These are phyloP conservation scores for Calycina marina DNA, from an alignment of 2,329 filamentous ascomycete species.

Conservation along the genomic window DNA sequence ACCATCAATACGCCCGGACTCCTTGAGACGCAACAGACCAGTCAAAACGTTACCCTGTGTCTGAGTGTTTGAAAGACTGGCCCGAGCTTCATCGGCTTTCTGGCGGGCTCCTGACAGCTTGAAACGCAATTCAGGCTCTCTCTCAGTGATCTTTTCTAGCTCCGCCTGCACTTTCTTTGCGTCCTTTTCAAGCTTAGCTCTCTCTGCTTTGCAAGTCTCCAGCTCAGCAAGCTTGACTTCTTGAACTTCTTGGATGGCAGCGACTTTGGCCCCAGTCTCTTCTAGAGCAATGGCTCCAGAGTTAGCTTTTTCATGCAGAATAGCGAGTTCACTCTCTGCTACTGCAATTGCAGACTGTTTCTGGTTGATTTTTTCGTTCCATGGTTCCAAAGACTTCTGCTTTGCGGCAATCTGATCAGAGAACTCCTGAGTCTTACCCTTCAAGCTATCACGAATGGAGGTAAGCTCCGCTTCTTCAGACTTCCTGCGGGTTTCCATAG, in stretches of 20 bases:
- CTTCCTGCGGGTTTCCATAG: slow-evolving; percentile 63
- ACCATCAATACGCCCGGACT: slow-evolving; percentile 91
- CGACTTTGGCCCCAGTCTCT: slow-evolving; percentile 70
- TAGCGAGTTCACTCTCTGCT: slow-evolving; percentile 85
- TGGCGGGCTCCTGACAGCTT: slow-evolving; percentile 83
- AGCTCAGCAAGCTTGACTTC: slow-evolving; percentile 59
- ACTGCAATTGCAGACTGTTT: slow-evolving; percentile 91
- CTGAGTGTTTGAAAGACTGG: slow-evolving; percentile 77
- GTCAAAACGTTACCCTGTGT: slow-evolving; percentile 86
- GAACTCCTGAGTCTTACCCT: slow-evolving; percentile 89
- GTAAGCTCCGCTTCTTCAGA: slow-evolving; percentile 70
- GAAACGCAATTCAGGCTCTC: slow-evolving; percentile 69
- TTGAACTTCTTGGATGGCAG: slow-evolving; percentile 55
- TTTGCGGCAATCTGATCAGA: slow-evolving; percentile 86
- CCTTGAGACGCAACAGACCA: slow-evolving; percentile 84
- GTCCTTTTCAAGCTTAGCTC: slow-evolving; percentile 59
- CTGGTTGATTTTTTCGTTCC: slow-evolving; percentile 93
- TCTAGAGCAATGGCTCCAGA: slow-evolving; percentile 72
- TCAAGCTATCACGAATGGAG: slow-evolving; percentile 71
- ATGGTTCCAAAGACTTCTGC: slow-evolving; percentile 89
- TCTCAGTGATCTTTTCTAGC: slow-evolving; percentile 53
- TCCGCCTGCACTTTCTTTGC: slow-evolving; percentile 57
- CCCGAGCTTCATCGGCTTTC: slow-evolving; percentile 90
- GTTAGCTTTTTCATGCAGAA: slow-evolving; percentile 78
- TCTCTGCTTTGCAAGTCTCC: slow-evolving; percentile 60